phyloP scores from a whole-genome alignment of 345 rosid genomes.

The Heritiera littoralis region DNA sequence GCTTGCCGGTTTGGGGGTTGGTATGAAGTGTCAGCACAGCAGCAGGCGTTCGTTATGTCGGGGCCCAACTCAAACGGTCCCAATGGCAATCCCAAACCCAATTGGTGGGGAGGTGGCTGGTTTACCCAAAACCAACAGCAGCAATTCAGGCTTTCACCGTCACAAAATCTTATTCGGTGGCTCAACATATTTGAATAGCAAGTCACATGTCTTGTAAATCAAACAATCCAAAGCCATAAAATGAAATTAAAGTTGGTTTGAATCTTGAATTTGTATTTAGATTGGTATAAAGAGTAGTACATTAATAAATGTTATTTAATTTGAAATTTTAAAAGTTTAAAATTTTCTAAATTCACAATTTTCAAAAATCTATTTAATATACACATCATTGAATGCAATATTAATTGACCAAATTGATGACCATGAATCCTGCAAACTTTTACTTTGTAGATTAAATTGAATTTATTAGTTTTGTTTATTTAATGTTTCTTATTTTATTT shows the following conservation, averaged over 20 bases:
- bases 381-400: too few species aligned
- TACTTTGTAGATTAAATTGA: neutral
- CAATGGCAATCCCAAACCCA: neutral
- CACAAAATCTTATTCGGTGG: constrained; percentile 3
- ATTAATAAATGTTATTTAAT: too few species aligned
- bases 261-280: neutral
- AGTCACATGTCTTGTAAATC: neutral
- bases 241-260: too few species aligned
- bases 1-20: too few species aligned
- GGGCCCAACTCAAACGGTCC: constrained; percentile 4
- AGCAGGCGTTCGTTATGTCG: neutral
- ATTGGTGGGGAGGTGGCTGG: neutral
- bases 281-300: too few species aligned
- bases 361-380: too few species aligned
- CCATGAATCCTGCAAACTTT: too few species aligned
- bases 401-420: too few species aligned
- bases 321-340: too few species aligned
- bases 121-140: neutral
- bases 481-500: too few species aligned
- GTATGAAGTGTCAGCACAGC: too few species aligned
- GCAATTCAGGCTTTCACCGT: neutral
- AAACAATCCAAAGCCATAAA: neutral
- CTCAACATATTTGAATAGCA: neutral
- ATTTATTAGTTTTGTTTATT: neutral
- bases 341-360: too few species aligned